Percentiles rank a stretch among this genome's conserved stretches.
Evolutionary conservation across 495 filamentous ascomycete genomes (phyloP).

Genomic region (Emericellopsis terricola): DNA sequence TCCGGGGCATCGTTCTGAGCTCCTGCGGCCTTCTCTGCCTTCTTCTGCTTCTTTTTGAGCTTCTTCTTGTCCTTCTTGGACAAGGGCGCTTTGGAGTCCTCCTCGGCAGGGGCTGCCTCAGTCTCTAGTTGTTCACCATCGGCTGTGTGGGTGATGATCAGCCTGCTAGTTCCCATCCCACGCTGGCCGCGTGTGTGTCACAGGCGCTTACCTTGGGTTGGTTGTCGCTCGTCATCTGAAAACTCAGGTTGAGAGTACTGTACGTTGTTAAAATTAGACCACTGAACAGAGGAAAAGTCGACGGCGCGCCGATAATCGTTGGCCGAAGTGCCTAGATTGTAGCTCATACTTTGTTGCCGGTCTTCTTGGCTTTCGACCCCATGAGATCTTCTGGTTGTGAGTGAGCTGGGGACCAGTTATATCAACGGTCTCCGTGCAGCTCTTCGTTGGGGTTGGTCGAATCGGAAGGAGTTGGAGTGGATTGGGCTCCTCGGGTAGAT

Average conservation of each 20-base stretch:
- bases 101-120: constrained; percentile 6
- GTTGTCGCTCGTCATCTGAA: too few species aligned
- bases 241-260: constrained; percentile 13
- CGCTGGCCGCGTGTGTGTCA: too few species aligned
- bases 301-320: too few species aligned
- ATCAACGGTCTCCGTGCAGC: constrained; percentile 25
- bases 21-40: constrained; percentile 1
- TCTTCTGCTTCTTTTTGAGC: constrained; percentile 5
- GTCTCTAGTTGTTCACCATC: constrained; percentile 7
- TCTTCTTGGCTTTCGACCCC: constrained; percentile 7
- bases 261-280: constrained; percentile 20
- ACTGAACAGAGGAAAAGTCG: constrained; percentile 17
- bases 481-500: background rate
- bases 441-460: background rate
- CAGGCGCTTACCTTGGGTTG: too few species aligned
- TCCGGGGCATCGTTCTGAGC: background rate
- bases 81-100: background rate
- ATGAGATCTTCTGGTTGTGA: constrained; percentile 17
- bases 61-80: constrained; percentile 8
- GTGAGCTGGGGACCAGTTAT: constrained; percentile 16
- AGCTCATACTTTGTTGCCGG: constrained; percentile 14
- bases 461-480: background rate
- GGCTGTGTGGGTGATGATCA: background rate
- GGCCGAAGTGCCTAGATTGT: constrained; percentile 12
- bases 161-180: constrained; percentile 6